Conservation (phyloP, 257 asterid species). For the Solanum chiquidenum region DNA sequence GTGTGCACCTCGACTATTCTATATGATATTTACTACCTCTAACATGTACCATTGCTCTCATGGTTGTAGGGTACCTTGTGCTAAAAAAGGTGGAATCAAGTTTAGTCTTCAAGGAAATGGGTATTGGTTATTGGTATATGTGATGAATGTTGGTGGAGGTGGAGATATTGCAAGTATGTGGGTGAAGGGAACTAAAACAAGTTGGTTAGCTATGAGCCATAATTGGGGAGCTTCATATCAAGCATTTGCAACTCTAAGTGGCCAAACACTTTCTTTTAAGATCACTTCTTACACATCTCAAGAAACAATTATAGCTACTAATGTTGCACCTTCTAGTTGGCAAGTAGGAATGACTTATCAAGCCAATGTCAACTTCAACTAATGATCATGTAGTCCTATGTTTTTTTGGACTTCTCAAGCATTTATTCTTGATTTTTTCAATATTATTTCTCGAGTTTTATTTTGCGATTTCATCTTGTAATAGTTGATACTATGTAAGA, state of each 20-base stretch:
- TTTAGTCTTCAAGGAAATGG: conserved; percentile 70
- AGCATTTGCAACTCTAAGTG: conserved; percentile 55
- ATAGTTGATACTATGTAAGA: not conserved
- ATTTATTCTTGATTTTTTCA: not conserved
- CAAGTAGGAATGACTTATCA: conserved; percentile 45
- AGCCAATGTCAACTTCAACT: conserved; percentile 43
- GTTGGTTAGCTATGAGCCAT: conserved; percentile 89
- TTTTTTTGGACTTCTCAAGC: not conserved
- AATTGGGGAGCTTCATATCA: conserved; percentile 94
- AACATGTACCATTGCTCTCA: not conserved
- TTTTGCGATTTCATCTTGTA: not conserved
- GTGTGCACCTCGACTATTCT: not conserved
- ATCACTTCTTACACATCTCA: conserved; percentile 44
- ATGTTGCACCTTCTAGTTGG: conserved; percentile 70
- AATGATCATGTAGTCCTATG: conserved; percentile 7
- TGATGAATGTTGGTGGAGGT: conserved; percentile 67
- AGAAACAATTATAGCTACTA: conserved; percentile 38
- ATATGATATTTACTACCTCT: not conserved
- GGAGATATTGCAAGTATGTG: conserved; percentile 57
- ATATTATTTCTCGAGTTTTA: not conserved
- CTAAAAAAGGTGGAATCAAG: conserved; percentile 40
- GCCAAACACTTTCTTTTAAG: conserved; percentile 66
- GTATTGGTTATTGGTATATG: conserved; percentile 73
- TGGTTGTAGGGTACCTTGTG: conserved; percentile 44
- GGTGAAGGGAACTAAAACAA: conserved; percentile 67